Evolutionary conservation across 2,329 filamentous ascomycete species (phyloP), one percentile per base, ranked within the genome.

Genomic region (Tolypocladium cylindrosporum): DNA sequence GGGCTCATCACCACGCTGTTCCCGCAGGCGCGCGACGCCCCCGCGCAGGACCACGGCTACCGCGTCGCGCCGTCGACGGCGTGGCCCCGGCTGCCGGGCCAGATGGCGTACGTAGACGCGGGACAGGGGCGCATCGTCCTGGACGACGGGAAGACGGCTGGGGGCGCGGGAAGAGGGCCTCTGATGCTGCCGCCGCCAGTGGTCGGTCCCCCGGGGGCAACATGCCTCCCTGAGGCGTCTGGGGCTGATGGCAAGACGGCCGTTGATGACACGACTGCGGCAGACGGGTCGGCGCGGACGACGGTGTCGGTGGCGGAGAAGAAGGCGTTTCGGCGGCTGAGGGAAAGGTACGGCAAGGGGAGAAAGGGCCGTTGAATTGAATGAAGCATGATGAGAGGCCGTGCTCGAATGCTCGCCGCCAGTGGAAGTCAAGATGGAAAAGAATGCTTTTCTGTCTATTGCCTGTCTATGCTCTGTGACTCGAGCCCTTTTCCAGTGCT

Each of bases 21-120:
- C 43, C 61, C 65, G 0, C n/a, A 56, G 1, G 19, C 48, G 8
- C 21, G 24, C 24, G 19, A 27, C 16, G 8, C 5, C 7, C 40
- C 61, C 8, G 27, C 45, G 5, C 55, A 19, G 13, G 50, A 50
- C 0, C 63, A 68, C 27, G 55, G 64, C 10, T 71, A 71, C 16
- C 65, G 66, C 2, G 62, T 72, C 11, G 60, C 66, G 1, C 71
- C 71, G 1, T 71, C 71, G 6, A 67, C 66, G 0, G 56, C 64
- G 21, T 73, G 71, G 66, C 69, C 69, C 0, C 62, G 64, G 37
- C 61, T 72, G 2, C 57, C 54, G 0, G 65, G 65, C 0, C 71
- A 73, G 50, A 64, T 58, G 1, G 67, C 67, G 0, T 70, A 61
- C 53, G 43, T 70, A 1, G 69, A 72, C 8, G 31, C 24, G 0